These are phyloP conservation scores for Theobroma cacao DNA, from an alignment of 345 rosid species.

Conservation along the genomic window DNA sequence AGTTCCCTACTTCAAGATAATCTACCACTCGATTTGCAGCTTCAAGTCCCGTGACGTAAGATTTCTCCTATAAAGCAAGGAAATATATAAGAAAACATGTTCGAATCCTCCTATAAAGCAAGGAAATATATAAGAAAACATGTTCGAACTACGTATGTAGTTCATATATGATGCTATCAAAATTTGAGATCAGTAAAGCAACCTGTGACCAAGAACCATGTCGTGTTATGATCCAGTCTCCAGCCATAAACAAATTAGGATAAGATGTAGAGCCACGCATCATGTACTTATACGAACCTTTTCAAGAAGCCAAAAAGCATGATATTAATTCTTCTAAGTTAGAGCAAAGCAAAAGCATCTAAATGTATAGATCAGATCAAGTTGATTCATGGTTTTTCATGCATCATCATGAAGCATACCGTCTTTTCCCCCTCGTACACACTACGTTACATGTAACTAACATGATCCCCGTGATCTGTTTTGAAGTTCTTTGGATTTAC, in stretches of 20 bases:
- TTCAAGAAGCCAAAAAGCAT: background rate
- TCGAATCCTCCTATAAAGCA: slow-evolving; percentile 32
- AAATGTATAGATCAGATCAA: background rate
- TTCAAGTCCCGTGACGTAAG: slow-evolving; percentile 51
- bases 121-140: background rate
- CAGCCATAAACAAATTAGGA: slow-evolving; percentile 64
- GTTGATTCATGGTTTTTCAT: background rate
- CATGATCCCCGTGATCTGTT: background rate
- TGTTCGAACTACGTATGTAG: too few relatives aligned
- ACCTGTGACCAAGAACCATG: slow-evolving; percentile 76
- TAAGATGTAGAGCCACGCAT: slow-evolving; percentile 52
- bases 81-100: background rate
- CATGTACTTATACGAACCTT: slow-evolving; percentile 66
- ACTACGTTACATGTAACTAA: background rate
- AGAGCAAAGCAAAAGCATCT: too few relatives aligned
- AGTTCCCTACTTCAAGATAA: slow-evolving; percentile 47
- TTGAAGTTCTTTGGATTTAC: background rate
- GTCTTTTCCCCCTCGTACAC: background rate
- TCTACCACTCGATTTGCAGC: slow-evolving; percentile 50
- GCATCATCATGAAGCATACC: background rate
- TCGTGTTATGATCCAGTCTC: slow-evolving; percentile 58
- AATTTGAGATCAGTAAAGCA: background rate
- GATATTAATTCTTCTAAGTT: too few relatives aligned
- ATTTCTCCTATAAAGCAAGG: slow-evolving; percentile 38
- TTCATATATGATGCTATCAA: too few relatives aligned